Percentiles rank a stretch among this genome's conserved stretches.
Conservation (phyloP, 148 eudicot genomes). For the Vaccinium vitisidaea region DNA sequence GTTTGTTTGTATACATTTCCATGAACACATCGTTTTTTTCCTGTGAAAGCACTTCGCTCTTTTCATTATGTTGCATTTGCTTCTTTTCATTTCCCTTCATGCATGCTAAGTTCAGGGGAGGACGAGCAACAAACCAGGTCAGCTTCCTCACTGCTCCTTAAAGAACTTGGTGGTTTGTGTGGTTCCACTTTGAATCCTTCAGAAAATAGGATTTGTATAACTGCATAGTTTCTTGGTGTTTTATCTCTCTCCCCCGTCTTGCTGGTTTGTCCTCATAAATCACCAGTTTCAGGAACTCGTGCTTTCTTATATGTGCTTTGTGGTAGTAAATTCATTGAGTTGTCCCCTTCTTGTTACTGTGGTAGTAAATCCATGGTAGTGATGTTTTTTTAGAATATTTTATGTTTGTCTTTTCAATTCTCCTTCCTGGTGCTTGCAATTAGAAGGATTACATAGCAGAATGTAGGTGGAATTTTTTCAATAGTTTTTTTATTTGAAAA, state of each 20-base stretch:
- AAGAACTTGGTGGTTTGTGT: not conserved
- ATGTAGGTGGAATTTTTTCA: not conserved
- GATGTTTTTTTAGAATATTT: not conserved
- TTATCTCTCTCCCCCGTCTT: not conserved
- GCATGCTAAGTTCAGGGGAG: slow-evolving; percentile 16
- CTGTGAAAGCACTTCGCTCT: not conserved
- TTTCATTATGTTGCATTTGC: slow-evolving; percentile 16
- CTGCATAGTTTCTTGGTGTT: not conserved
- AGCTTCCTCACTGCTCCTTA: slow-evolving; percentile 5
- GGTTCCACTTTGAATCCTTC: slow-evolving; percentile 6
- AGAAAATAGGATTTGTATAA: not conserved
- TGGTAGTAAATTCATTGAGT: not conserved
- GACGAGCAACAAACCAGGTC: slow-evolving; percentile 14
- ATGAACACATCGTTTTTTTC: not conserved
- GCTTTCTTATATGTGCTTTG: not conserved
- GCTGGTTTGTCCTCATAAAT: not conserved
- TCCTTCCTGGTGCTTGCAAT: not conserved
- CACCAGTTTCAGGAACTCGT: not conserved
- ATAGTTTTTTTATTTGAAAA: not conserved
- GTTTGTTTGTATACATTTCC: not conserved
- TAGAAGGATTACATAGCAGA: not conserved
- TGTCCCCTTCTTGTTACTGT: not conserved
- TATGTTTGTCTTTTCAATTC: not conserved
- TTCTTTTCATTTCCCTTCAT: slow-evolving; percentile 11
- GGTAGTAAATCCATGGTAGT: not conserved